These are phyloP conservation scores for Populus euphratica DNA, from an alignment of 345 rosid genomes.

Conservation along the genomic window DNA sequence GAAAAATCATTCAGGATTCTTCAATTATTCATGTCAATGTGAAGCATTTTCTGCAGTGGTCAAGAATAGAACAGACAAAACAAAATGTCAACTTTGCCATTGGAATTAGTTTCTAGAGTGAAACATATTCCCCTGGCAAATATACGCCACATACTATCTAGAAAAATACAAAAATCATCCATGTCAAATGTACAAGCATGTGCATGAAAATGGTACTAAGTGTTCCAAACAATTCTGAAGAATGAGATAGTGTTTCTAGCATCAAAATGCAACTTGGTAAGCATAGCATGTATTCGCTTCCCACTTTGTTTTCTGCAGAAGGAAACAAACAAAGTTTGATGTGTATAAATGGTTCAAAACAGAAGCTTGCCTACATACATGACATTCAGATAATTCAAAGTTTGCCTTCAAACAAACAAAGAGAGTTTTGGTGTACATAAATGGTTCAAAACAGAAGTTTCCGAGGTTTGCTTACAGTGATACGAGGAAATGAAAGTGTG, in stretches of 20 bases:
- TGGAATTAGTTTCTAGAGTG: not conserved
- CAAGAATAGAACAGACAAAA: not conserved
- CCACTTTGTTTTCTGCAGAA: not conserved
- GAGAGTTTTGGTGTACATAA: not conserved
- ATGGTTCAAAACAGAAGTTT: not conserved
- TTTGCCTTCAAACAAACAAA: not conserved
- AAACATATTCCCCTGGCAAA: too few relatives aligned
- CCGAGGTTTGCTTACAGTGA: not conserved
- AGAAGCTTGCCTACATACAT: too few relatives aligned
- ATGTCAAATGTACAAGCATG: not conserved
- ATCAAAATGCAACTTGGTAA: slow-evolving; percentile 1
- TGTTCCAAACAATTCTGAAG: not conserved
- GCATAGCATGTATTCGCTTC: not conserved
- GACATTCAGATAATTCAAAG: not conserved
- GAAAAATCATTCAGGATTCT: not conserved
- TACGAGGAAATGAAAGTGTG: too few relatives aligned
- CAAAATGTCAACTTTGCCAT: not conserved
- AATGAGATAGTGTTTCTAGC: not conserved
- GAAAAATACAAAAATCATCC: too few relatives aligned
- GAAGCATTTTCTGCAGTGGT: not conserved
- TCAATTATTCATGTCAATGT: not conserved
- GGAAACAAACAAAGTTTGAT: not conserved
- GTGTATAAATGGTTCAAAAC: too few relatives aligned
- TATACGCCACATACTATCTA: too few relatives aligned
- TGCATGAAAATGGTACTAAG: not conserved